These are phyloP conservation scores for Rhizophagus prolifer DNA, from an alignment of 192 early-diverging fungal species.

Conservation along the genomic window DNA sequence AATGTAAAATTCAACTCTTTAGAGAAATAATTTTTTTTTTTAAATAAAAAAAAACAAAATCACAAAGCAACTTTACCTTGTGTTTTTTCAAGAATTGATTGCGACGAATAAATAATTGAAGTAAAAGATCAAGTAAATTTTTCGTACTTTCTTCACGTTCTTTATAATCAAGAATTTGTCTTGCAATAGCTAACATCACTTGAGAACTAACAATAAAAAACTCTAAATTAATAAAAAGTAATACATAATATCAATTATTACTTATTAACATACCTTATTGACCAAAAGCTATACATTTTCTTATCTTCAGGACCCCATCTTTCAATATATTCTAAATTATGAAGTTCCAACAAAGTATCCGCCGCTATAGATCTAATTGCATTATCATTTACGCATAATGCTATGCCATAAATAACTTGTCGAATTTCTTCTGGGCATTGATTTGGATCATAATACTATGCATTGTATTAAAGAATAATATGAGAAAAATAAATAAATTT, in stretches of 20 bases:
- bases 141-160: constrained; percentile 65
- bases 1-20: neutral
- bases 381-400: constrained; percentile 72
- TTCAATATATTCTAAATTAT: constrained; percentile 65
- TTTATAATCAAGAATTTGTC: constrained; percentile 73
- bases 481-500: constrained; percentile 17
- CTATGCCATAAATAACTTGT: constrained; percentile 68
- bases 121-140: constrained; percentile 64
- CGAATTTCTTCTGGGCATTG: constrained; percentile 42
- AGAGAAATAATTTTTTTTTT: neutral
- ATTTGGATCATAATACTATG: neutral
- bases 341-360: constrained; percentile 70
- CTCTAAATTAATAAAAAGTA: neutral
- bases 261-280: constrained; percentile 41
- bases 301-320: constrained; percentile 79
- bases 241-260: neutral
- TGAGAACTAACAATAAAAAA: constrained; percentile 40
- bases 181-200: constrained; percentile 67
- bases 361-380: constrained; percentile 73
- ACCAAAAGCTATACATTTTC: constrained; percentile 80
- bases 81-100: constrained; percentile 58
- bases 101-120: constrained; percentile 63
- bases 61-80: constrained; percentile 35
- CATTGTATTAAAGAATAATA: neutral
- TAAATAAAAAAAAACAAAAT: neutral